Conservation (phyloP, 495 filamentous ascomycete genomes). For the Trichoderma gamsii region DNA sequence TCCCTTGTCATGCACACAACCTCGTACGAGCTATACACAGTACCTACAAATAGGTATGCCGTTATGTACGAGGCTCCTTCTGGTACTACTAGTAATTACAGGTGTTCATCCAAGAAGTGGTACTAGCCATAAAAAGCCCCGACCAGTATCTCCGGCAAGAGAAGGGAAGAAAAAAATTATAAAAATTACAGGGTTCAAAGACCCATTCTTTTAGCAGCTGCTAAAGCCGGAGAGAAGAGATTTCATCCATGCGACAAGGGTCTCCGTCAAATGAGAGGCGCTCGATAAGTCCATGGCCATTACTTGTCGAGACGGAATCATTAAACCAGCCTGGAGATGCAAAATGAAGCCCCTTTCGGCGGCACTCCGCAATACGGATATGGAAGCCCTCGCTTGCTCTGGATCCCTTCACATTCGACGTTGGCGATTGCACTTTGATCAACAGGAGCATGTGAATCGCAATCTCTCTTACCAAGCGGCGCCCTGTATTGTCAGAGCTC, state of each 20-base stretch:
- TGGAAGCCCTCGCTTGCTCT: background rate
- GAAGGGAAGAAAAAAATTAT: background rate
- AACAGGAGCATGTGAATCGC: background rate
- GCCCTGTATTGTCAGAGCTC: background rate
- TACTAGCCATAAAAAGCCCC: constrained; percentile 5
- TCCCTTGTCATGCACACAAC: background rate
- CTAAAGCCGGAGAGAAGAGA: constrained; percentile 7
- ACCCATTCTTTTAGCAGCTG: constrained; percentile 14
- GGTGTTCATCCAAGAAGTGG: background rate
- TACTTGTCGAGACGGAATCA: background rate
- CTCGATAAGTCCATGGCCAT: constrained; percentile 1
- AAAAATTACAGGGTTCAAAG: background rate
- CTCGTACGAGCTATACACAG: background rate
- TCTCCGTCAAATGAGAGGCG: constrained; percentile 1
- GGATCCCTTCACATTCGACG: background rate
- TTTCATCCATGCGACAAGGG: constrained; percentile 8
- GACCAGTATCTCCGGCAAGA: constrained; percentile 7
- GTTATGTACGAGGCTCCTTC: background rate
- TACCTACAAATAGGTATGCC: background rate
- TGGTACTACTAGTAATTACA: background rate
- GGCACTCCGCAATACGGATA: background rate
- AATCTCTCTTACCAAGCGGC: background rate
- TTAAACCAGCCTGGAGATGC: background rate
- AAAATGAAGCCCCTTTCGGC: constrained; percentile 1
- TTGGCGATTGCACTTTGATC: background rate